Base-by-base conservation (phyloP, 495 filamentous ascomycete genomes). In the Trichoderma asperelloides region DNA sequence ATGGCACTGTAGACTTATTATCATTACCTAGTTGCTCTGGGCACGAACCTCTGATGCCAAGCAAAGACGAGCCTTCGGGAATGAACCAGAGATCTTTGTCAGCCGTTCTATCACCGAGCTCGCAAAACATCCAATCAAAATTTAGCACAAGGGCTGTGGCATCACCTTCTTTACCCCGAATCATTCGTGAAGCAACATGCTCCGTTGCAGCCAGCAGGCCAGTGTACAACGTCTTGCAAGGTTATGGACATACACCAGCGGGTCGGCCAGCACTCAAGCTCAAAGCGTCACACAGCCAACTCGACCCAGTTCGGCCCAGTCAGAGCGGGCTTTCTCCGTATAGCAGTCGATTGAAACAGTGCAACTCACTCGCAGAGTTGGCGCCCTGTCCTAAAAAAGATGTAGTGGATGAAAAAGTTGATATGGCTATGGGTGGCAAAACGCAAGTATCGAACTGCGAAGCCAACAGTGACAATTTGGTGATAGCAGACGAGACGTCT, bases 301-400 rank as follows among this genome's bases (percentile, higher is more conserved):
- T 37, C 11, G 15, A 13, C 40, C 33, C n/a, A 64, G n/a, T 43
- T 25, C 62, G 21, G 11, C n/a, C 15, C 1, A 28, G 33, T 21
- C 62, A 40, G 33, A 25, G 21, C 21, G 13, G 62, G 7, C n/a
- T 25, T 23, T 25, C n/a, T 7, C 62, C 40, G 13, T 43, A 41
- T 13, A 64, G 18, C 62, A 43, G 23, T 27, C 55, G 55, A 25
- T 33, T 64, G 40, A 64, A 64, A n/a, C 30, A 64, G 11, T 64
- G 62, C 62, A 64, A 64, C 62, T 40, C 62, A 33, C 62, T 43
- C 7, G 62, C 40, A 27, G 62, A 64, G 21, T 12, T 43, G 5
- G 9, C 18, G 6, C n/a, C 33, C 2, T 41, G 62, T 41, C 3
- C 15, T 13, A 9, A 13, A 15, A 64, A 41, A 13, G 28, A 41